A percentile compares a stretch with the other conserved stretches of the same genome.
phyloP scores from a whole-genome alignment of 176 grass and related monocot genomes.

The Poa pratensis region DNA sequence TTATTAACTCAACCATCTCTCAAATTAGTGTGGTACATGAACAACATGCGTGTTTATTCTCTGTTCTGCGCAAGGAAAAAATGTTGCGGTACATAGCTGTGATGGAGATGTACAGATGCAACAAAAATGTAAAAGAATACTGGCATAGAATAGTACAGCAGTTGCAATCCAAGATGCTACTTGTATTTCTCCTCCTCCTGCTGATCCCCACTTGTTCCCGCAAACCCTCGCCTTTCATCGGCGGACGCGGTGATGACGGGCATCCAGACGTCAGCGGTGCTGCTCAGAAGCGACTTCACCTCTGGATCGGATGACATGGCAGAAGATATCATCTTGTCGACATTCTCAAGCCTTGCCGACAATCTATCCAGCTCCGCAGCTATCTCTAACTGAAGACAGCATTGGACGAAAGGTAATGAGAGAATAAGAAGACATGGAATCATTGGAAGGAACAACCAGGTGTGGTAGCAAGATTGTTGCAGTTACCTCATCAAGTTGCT shows the following conservation, averaged over 20 bases:
- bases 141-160: too few species aligned
- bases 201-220: slow-evolving; percentile 41
- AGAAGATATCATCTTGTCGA: slow-evolving; percentile 96
- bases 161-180: slow-evolving; percentile 23
- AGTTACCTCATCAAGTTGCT: slow-evolving; percentile 71
- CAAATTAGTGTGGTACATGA: too few species aligned
- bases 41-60: too few species aligned
- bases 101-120: too few species aligned
- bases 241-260: slow-evolving; percentile 87
- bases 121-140: too few species aligned
- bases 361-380: slow-evolving; percentile 84
- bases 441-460: background rate
- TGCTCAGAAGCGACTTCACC: slow-evolving; percentile 83
- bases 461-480: background rate
- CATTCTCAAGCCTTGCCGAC: slow-evolving; percentile 75
- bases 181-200: slow-evolving; percentile 50
- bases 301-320: slow-evolving; percentile 80
- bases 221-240: slow-evolving; percentile 68
- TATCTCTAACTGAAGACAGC: slow-evolving; percentile 67
- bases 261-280: slow-evolving; percentile 88
- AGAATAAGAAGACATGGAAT: background rate
- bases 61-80: too few species aligned
- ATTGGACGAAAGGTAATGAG: background rate
- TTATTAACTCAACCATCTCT: too few species aligned
- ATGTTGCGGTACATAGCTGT: too few species aligned